Base-by-base conservation (phyloP, 2,329 filamentous ascomycete genomes). In the Penicillium sp. region DNA sequence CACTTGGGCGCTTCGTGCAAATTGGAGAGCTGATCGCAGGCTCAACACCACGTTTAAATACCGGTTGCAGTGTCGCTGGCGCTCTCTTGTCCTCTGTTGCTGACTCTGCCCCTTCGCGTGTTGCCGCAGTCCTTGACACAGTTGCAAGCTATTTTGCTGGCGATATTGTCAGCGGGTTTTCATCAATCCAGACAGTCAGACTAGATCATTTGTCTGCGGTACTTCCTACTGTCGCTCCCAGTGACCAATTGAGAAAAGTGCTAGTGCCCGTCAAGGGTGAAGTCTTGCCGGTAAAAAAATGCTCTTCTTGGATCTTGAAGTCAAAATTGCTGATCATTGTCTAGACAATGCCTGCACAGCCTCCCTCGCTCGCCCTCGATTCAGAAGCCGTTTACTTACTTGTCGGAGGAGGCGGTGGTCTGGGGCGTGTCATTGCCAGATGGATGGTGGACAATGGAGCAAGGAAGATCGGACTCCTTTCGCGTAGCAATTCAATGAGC, bases 381-480 rank as follows among this genome's bases (percentile, higher is more conserved):
- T n/a, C 45, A 3, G 21, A 56, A 54, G 55, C 59, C 36, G 55
- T 61, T 7, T 87, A 86, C 53, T 60, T 86, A 4, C 67, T 87
- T 2, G 75, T 77, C 3, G 84, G 84, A 13, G 82, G 83, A 0
- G 73, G 84, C 0, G 82, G 83, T 13, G 84, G 83, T 8, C 73
- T 87, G 0, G 84, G 83, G 0, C 74, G 76, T 27, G 78, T 76
- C 58, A 79, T 86, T 39, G 77, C 81, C 2, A 70, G 74, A 49
- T 74, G 82, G 48, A 72, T 87, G 48, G 71, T 74, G n/a, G 61
- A 66, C 5, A 75, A 78, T 9, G 83, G 84, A 1, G 83, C 77
- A 1, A 75, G 71, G n/a, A 69, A 82, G 51, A 57, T 87, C 5
- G 77, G 79, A 1, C 81, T 84, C 41, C 57, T 85, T 1, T 84